Conservation (phyloP, 768 basidiomycete genomes). For the Auricularia heimuer region DNA sequence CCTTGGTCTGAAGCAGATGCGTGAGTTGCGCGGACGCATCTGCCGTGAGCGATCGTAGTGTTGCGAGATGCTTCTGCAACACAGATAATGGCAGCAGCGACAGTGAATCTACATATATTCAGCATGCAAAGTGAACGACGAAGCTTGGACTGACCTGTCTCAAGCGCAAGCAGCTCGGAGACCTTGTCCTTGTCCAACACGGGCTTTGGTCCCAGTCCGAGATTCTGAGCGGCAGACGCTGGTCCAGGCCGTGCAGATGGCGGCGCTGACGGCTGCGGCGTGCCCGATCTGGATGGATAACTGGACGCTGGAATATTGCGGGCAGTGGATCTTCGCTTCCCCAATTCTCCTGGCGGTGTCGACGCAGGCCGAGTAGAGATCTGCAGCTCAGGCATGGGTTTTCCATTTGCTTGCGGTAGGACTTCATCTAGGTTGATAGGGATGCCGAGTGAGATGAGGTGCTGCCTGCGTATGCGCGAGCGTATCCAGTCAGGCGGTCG, state of each 20-base stretch:
- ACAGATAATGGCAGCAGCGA: conserved; percentile 58
- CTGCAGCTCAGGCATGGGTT: conserved; percentile 66
- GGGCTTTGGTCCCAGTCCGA: conserved; percentile 68
- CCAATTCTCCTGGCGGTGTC: conserved; percentile 54
- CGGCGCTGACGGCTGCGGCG: conserved; percentile 26
- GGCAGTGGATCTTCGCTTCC: conserved; percentile 7
- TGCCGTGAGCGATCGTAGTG: conserved; percentile 63
- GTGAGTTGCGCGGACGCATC: conserved; percentile 69
- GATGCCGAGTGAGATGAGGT: conserved; percentile 83
- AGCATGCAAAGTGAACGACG: conserved; percentile 3
- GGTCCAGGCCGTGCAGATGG: conserved; percentile 3
- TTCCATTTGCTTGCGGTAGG: conserved; percentile 53
- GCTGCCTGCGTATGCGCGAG: conserved; percentile 81
- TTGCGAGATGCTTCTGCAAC: conserved; percentile 56
- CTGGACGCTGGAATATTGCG: conserved; percentile 23
- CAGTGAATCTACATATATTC: conserved; percentile 45
- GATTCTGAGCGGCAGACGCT: conserved; percentile 23
- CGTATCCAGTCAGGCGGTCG: conserved; percentile 92
- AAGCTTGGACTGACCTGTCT: conserved; percentile 42
- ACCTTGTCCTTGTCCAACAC: conserved; percentile 60
- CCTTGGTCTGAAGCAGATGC: conserved; percentile 70
- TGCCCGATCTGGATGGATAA: conserved; percentile 44
- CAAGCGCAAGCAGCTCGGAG: conserved; percentile 51
- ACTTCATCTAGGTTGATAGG: conserved; percentile 95
- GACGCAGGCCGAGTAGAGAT: conserved; percentile 78